These are phyloP conservation scores for Skeletonema grethae DNA, from an alignment of 108 stramenopile genomes.

Conservation along the genomic window DNA sequence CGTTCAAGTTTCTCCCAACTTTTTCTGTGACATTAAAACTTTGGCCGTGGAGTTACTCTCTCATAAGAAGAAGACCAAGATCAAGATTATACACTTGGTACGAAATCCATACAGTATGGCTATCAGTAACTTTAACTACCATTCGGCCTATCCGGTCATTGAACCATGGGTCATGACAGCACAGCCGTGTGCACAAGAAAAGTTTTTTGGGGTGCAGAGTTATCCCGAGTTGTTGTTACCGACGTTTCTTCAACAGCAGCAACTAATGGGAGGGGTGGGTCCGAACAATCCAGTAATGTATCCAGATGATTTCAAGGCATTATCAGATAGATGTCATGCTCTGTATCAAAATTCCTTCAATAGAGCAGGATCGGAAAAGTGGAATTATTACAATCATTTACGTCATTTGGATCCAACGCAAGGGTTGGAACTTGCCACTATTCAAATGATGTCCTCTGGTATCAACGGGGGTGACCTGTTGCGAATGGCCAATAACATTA, in stretches of 20 bases:
- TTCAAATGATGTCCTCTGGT: not conserved
- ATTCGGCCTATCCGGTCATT: conserved; percentile 28
- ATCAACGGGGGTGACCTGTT: conserved; percentile 15
- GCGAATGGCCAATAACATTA: conserved; percentile 31
- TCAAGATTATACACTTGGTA: conserved; percentile 34
- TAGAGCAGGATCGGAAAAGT: not conserved
- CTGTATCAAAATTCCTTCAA: not conserved
- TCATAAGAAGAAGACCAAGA: conserved; percentile 7
- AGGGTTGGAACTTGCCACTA: conserved; percentile 5
- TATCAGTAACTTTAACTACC: conserved; percentile 26
- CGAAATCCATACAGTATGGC: conserved; percentile 34
- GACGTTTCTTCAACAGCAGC: not conserved
- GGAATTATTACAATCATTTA: conserved; percentile 13
- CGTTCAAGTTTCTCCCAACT: conserved; percentile 2
- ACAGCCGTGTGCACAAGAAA: not conserved
- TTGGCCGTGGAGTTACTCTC: not conserved
- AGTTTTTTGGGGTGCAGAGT: not conserved
- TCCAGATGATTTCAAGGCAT: not conserved
- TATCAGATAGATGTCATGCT: not conserved
- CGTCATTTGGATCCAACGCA: not conserved
- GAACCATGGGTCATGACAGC: conserved; percentile 22
- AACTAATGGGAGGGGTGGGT: not conserved
- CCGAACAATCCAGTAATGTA: not conserved
- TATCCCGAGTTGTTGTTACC: not conserved
- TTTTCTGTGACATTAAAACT: not conserved